Evolutionary conservation across 345 rosid genomes (phyloP), one percentile per base, ranked within the genome.

Genomic region (Limnanthes douglasii): DNA sequence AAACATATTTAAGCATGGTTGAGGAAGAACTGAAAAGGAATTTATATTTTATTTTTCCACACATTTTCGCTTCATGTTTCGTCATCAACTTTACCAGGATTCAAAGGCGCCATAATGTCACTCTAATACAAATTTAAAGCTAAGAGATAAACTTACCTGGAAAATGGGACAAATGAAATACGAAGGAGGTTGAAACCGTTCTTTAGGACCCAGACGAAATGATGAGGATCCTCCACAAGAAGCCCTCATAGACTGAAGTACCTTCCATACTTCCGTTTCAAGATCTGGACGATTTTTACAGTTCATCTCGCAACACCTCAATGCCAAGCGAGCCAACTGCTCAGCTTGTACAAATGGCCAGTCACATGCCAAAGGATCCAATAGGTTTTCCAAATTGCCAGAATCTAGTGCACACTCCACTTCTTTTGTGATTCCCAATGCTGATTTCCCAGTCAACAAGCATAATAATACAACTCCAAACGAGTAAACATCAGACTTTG

Each of bases 291-390:
- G 72, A 49, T 51, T 54, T 57, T 62, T 70, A 14, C 78, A 40
- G 31, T 43, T 73, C 72, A 58, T 16, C 56, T 88, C 84, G 39
- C 93, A 76, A 50, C 97, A 83, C 54, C 95, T 66, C 56, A 88
- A 51, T 18, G 90, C 95, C 53, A 83, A 46, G 52, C 57, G 64
- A 50, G 93, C 61, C 59, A 88, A 55, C 60, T 72, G 93, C 64
- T 80, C 76, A 5, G 93, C 95, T 59, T 69, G 78, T 48, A 72
- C 70, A 70, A 73, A 70, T 1, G 97, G 95, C 97, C 95, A 88
- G 53, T 88, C 90, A 37, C 97, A 95, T 5, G 97, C 90, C 49
- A 74, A 60, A 45, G 86, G 97, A 41, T 88, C 97, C 66, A 88
- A 57, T 17, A 73, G 59, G 39, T 26, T 35, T 49, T 62, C 70